These are phyloP conservation scores for Botrytis elliptica DNA, from an alignment of 2,329 filamentous ascomycete species.

Conservation along the genomic window DNA sequence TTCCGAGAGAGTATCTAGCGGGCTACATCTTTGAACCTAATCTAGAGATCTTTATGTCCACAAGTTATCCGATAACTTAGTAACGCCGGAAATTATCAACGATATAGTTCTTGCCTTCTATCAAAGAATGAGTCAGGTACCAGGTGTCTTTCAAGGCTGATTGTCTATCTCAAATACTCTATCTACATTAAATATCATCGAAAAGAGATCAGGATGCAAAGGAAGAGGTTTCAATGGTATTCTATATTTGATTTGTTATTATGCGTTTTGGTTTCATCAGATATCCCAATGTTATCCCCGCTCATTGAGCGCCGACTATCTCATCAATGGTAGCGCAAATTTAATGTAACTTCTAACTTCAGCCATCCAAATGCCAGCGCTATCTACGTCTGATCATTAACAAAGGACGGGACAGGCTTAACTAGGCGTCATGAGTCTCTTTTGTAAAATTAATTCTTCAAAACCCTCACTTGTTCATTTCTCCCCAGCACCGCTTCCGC, in stretches of 20 bases:
- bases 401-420: not conserved
- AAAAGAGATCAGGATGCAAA: not conserved
- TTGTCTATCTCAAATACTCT: not conserved
- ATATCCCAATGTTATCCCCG: not conserved
- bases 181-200: not conserved
- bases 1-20: not conserved
- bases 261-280: not conserved
- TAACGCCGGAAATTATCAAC: not conserved
- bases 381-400: no score
- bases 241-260: not conserved
- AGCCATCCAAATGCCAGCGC: not conserved
- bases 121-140: no score
- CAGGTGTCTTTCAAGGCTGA: not conserved
- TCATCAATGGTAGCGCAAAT: not conserved
- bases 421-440: no score
- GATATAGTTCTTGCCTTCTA: not conserved
- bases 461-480: not conserved
- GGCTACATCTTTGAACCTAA: not conserved
- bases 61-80: not conserved
- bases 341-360: not conserved
- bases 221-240: not conserved
- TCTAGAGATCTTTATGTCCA: not conserved
- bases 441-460: not conserved
- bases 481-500: not conserved
- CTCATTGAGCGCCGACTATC: not conserved